phyloP scores from a whole-genome alignment of 305 asterid species.

The Withania somnifera region DNA sequence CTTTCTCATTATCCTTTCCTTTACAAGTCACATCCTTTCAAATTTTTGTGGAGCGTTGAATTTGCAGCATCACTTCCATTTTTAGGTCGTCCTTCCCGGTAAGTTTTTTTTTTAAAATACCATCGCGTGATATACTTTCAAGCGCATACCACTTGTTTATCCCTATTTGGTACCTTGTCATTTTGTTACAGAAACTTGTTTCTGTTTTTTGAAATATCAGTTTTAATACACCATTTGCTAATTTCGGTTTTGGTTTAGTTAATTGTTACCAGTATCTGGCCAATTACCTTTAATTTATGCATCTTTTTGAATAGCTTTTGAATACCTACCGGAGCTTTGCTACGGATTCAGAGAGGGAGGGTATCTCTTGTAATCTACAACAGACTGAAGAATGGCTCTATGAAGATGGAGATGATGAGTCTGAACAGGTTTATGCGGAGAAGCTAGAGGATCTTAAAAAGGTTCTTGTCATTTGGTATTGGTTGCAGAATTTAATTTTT shows the following conservation, averaged over 20 bases:
- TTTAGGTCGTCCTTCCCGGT: background rate
- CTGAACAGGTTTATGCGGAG: constrained; percentile 58
- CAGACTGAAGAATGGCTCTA: constrained; percentile 93
- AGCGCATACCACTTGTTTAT: background rate
- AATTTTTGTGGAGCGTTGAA: background rate
- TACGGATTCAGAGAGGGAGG: constrained; percentile 62
- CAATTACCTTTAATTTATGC: background rate
- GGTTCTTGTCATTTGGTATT: constrained; percentile 29
- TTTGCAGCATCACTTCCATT: background rate
- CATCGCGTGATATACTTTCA: background rate
- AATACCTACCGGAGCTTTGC: constrained; percentile 71
- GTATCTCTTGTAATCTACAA: constrained; percentile 54
- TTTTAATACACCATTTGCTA: background rate
- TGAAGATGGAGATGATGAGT: constrained; percentile 89
- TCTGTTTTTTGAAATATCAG: background rate
- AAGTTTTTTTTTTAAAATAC: background rate
- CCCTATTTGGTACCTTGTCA: background rate
- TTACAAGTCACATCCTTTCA: background rate
- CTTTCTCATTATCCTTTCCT: background rate
- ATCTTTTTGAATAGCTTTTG: constrained; percentile 40
- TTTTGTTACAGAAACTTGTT: background rate
- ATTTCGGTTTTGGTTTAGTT: background rate
- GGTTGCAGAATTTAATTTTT: background rate
- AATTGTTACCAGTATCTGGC: background rate
- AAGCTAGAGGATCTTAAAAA: constrained; percentile 64